These are phyloP conservation scores for Thalia dealbata DNA, from an alignment of 176 grass and related monocot species.

Conservation along the genomic window DNA sequence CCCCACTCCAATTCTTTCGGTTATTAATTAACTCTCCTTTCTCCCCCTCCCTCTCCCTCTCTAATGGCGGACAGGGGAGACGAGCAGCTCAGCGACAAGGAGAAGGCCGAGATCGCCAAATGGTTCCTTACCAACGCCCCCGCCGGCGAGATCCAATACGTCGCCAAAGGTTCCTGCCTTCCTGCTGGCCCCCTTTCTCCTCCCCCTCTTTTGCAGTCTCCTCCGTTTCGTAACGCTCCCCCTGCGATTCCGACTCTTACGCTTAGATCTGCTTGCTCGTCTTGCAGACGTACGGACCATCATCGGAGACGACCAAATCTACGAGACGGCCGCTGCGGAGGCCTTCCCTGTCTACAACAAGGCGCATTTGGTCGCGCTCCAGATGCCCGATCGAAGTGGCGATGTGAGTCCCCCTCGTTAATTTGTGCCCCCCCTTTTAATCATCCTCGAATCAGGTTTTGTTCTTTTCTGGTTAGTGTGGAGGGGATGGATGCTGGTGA, in stretches of 20 bases:
- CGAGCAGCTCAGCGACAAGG: constrained; percentile 44
- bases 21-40: not conserved
- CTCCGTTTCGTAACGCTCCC: not conserved
- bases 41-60: not conserved
- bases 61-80: constrained; percentile 67
- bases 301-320: constrained; percentile 61
- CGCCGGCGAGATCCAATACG: constrained; percentile 91
- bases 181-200: not conserved
- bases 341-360: constrained; percentile 87
- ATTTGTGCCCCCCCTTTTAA: not conserved
- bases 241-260: constrained; percentile 4
- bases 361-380: constrained; percentile 52
- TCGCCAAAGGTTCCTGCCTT: constrained; percentile 66
- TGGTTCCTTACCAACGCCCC: constrained; percentile 97
- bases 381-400: constrained; percentile 86
- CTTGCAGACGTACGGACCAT: constrained; percentile 67
- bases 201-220: not conserved
- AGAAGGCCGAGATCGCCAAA: constrained; percentile 78
- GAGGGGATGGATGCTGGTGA: not conserved
- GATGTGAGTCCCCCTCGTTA: constrained; percentile 49
- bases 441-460: not conserved
- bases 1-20: not conserved
- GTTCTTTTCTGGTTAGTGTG: not conserved
- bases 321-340: constrained; percentile 77
- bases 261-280: not conserved